These are phyloP conservation scores for Wickerhamiella alocasiicola DNA, from an alignment of 805 yeast species.

Conservation along the genomic window DNA sequence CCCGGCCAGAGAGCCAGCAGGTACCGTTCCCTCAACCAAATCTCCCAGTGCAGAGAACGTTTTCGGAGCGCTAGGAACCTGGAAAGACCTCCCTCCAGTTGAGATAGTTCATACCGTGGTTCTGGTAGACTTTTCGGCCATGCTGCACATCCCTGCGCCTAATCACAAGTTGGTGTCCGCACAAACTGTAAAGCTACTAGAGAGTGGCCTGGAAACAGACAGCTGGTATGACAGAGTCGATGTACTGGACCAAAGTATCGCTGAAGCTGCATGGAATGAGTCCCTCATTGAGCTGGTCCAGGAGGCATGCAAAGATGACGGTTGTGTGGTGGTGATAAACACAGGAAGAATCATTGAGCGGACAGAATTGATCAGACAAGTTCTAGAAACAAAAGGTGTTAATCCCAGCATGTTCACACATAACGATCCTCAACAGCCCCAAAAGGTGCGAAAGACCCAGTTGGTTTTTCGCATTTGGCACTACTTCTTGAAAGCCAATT, in stretches of 20 bases:
- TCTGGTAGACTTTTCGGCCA: conserved; percentile 8
- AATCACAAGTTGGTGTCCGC: conserved; percentile 12
- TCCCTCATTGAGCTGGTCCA: conserved; percentile 14
- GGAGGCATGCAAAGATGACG: conserved; percentile 1
- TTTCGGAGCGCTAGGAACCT: conserved; percentile 7
- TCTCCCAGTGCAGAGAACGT: neutral
- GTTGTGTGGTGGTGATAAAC: conserved; percentile 15
- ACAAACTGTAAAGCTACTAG: neutral
- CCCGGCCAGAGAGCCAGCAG: too few species aligned
- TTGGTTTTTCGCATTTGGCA: conserved; percentile 17
- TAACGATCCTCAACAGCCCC: conserved; percentile 15
- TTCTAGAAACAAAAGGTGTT: conserved; percentile 14
- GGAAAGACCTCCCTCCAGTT: conserved; percentile 1
- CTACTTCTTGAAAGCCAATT: conserved; percentile 12
- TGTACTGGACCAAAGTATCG: neutral
- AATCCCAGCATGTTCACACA: conserved; percentile 13
- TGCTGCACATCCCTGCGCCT: conserved; percentile 15
- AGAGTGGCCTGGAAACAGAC: neutral
- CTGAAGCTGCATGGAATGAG: conserved; percentile 15
- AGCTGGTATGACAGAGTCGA: conserved; percentile 1
- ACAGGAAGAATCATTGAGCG: conserved; percentile 15
- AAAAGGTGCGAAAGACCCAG: conserved; percentile 8
- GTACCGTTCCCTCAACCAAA: neutral
- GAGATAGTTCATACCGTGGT: neutral
- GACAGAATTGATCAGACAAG: conserved; percentile 9